Evolutionary conservation across 1,284 basidiomycete genomes (phyloP).

Genomic region (Trichosporon asahii): DNA sequence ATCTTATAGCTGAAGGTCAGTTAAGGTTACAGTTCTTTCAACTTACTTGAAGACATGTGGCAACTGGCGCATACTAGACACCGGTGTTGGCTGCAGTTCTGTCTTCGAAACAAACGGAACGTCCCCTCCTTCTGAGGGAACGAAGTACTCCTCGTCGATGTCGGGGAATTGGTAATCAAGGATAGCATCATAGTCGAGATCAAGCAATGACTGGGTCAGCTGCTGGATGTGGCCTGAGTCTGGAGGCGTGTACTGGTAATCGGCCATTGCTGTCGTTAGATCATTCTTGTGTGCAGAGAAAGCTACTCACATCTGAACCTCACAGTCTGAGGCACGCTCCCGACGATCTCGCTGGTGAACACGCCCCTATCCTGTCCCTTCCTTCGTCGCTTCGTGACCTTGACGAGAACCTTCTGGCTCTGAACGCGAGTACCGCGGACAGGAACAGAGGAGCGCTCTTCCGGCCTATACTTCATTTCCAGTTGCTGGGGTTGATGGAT

Average conservation of each 20-base stretch:
- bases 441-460: constrained; percentile 73
- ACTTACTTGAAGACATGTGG: constrained; percentile 35
- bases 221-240: constrained; percentile 65
- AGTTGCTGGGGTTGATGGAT: constrained; percentile 53
- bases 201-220: constrained; percentile 67
- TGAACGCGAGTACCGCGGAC: constrained; percentile 71
- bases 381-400: constrained; percentile 60
- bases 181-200: constrained; percentile 73
- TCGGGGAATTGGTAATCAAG: constrained; percentile 64
- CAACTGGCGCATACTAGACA: constrained; percentile 33
- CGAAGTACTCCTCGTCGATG: constrained; percentile 62
- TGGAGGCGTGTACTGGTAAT: constrained; percentile 79
- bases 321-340: constrained; percentile 72
- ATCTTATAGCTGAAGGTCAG: constrained; percentile 29
- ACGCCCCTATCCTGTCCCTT: constrained; percentile 60
- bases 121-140: constrained; percentile 26
- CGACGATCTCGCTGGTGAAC: constrained; percentile 73
- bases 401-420: constrained; percentile 75
- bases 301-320: constrained; percentile 75
- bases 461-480: constrained; percentile 69
- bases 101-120: constrained; percentile 31
- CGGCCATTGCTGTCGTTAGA: constrained; percentile 69
- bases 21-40: neutral
- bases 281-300: neutral
- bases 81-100: constrained; percentile 43